Base-by-base conservation (phyloP, 164 flowering plant species). In the Chimonanthus praecox region DNA sequence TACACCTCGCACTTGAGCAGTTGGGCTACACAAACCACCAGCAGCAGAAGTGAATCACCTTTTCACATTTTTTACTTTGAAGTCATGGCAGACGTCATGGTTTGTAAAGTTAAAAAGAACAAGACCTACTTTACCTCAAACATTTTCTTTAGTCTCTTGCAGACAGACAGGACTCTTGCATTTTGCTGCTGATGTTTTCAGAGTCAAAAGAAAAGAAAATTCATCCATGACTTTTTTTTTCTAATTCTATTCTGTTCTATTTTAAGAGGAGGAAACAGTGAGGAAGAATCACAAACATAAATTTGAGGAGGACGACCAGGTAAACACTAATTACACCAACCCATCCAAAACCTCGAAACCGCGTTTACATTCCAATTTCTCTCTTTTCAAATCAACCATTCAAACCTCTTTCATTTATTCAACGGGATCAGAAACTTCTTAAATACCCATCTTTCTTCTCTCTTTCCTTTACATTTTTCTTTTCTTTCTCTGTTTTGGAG, bases 231-330 rank as follows among this genome's bases (percentile, higher is more conserved):
- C 33, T 33, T 33, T 33, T 33, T 0, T 33, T 33, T 33, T 33
- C 0, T 33, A 33, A 33, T 33, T 33, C 1, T 33, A 33, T 33
- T 33, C 33, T 33, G 2, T 33, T 5, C 18, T 8, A 69, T 2
- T 13, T 18, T 13, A 10, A 58, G 4, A 9, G 73, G 7, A 33
- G 63, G 74, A 65, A 65, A 20, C 60, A 65, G 49, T 1, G 8
- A 16, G 69, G 75, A 65, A 72, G 75, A 64, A 49, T 51, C 62
- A 49, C 7, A 3, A 71, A 47, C 63, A 15, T 49, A 33, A 33
- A 33, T 33, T 1, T 33, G 33, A 33, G 1, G 33, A 33, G 33
- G 33, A 33, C 1, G 75, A 72, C 75, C 69, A 49, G 67, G 75
- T 72, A 72, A 72, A 72, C 58, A 6, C 44, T 21, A 21, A 45